These are phyloP conservation scores for Panicum hallii DNA, from an alignment of 202 grass and related monocot genomes.

Conservation along the genomic window DNA sequence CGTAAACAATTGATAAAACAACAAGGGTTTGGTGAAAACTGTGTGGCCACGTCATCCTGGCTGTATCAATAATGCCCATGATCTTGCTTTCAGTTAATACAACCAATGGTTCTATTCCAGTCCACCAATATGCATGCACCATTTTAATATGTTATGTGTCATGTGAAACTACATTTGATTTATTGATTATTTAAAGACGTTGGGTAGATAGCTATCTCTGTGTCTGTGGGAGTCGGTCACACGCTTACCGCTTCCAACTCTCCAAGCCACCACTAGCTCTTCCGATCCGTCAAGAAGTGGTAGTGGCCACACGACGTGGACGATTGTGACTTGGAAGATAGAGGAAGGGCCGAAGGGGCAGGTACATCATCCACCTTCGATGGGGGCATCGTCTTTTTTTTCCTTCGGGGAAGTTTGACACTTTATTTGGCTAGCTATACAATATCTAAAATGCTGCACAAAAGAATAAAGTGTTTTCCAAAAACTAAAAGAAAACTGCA, in stretches of 20 bases:
- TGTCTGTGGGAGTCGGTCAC: background rate
- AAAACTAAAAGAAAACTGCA: background rate
- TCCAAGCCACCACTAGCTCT: background rate
- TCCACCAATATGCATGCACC: background rate
- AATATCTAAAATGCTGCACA: too few species aligned
- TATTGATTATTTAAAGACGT: background rate
- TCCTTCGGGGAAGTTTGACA: too few species aligned
- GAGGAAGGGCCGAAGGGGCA: too few species aligned
- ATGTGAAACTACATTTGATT: background rate
- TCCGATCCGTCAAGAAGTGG: too few species aligned
- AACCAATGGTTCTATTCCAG: too few species aligned
- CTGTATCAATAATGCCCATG: background rate
- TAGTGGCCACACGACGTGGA: too few species aligned
- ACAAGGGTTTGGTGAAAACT: background rate
- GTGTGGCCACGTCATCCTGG: background rate
- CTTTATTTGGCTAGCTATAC: too few species aligned
- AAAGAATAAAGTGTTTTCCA: background rate
- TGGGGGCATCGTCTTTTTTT: too few species aligned
- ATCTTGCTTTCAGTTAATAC: background rate
- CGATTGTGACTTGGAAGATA: too few species aligned
- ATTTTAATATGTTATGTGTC: background rate
- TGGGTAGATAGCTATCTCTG: background rate
- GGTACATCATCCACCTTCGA: too few species aligned
- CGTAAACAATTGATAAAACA: background rate
- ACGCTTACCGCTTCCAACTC: background rate